phyloP scores from a whole-genome alignment of 2,329 filamentous ascomycete species.

The Nemania serpens region DNA sequence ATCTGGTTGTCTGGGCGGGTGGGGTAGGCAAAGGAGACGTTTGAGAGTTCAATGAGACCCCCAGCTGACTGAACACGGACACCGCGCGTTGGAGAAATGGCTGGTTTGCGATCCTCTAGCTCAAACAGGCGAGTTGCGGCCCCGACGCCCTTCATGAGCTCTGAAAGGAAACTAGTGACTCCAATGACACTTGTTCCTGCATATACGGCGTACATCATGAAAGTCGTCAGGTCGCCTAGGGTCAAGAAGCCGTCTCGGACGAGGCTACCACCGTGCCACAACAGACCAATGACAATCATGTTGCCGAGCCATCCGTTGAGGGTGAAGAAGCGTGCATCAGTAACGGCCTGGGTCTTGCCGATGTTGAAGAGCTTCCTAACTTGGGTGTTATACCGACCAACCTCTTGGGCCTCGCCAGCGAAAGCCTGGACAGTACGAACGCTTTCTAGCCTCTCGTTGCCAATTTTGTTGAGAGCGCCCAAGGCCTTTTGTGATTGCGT shows the following conservation, averaged over 20 bases:
- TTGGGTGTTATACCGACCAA: slow-evolving; percentile 88
- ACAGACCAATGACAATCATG: slow-evolving; percentile 89
- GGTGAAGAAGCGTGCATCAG: slow-evolving; percentile 88
- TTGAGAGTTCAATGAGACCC: slow-evolving; percentile 84
- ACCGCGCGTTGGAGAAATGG: slow-evolving; percentile 86
- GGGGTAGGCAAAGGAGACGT: slow-evolving; percentile 89
- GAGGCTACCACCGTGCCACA: slow-evolving; percentile 89
- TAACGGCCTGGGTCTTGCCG: slow-evolving; percentile 82
- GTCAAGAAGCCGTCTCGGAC: slow-evolving; percentile 85
- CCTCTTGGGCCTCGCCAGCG: slow-evolving; percentile 88
- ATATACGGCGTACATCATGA: slow-evolving; percentile 97
- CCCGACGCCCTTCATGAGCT: slow-evolving; percentile 98
- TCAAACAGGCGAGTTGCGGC: slow-evolving; percentile 96
- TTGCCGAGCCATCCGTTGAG: slow-evolving; percentile 92
- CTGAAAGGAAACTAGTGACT: slow-evolving; percentile 93
- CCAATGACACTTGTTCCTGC: slow-evolving; percentile 87
- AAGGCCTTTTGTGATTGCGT: slow-evolving; percentile 93
- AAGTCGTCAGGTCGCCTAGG: slow-evolving; percentile 91
- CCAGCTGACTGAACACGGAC: slow-evolving; percentile 79
- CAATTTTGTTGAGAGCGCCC: slow-evolving; percentile 92
- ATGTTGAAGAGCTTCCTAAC: slow-evolving; percentile 90
- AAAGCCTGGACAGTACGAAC: slow-evolving; percentile 97
- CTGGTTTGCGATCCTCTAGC: slow-evolving; percentile 85
- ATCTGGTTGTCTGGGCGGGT: slow-evolving; percentile 90
- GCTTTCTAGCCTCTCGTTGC: slow-evolving; percentile 95